Evolutionary conservation across 371 early-diverging fungal genomes (phyloP).

Genomic region (Apophysomyces ossiformis): DNA sequence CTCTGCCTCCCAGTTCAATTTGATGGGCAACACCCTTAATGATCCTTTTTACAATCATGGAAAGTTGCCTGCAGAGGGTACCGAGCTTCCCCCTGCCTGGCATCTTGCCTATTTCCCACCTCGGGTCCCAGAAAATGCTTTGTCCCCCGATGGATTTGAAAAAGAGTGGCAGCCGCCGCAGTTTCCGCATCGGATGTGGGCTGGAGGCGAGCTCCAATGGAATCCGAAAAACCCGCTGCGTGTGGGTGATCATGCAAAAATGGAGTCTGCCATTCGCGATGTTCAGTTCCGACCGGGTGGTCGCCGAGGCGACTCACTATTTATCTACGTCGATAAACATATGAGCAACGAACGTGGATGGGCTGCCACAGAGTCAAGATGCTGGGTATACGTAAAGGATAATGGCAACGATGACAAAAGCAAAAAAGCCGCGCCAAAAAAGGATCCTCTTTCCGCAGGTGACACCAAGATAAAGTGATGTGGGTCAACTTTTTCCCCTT

Average conservation of each 20-base stretch:
- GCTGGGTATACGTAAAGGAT: slow-evolving; percentile 67
- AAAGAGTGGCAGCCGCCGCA: slow-evolving; percentile 70
- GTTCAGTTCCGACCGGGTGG: slow-evolving; percentile 56
- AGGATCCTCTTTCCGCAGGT: slow-evolving; percentile 4
- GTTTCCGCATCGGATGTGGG: slow-evolving; percentile 81
- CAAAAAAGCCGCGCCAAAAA: slow-evolving; percentile 1
- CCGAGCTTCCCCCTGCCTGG: slow-evolving; percentile 69
- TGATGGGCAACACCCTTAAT: slow-evolving; percentile 30
- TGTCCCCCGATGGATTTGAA: slow-evolving; percentile 80
- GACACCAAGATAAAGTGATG: not conserved
- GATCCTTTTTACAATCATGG: slow-evolving; percentile 21
- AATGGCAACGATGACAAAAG: not conserved
- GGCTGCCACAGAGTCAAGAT: slow-evolving; percentile 66
- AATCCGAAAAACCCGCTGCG: slow-evolving; percentile 61
- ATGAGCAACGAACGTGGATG: slow-evolving; percentile 66
- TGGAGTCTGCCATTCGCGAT: slow-evolving; percentile 55
- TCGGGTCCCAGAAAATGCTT: slow-evolving; percentile 60
- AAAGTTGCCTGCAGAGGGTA: slow-evolving; percentile 36
- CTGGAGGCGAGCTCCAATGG: slow-evolving; percentile 74
- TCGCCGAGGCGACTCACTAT: slow-evolving; percentile 60
- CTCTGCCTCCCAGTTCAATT: slow-evolving; percentile 31
- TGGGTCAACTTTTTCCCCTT: slow-evolving; percentile 9
- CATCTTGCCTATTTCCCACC: slow-evolving; percentile 80
- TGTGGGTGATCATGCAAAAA: slow-evolving; percentile 60
- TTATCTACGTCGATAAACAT: slow-evolving; percentile 65